Conservation (phyloP, 495 filamentous ascomycete genomes). For the Massariosphaeria phaeospora region DNA sequence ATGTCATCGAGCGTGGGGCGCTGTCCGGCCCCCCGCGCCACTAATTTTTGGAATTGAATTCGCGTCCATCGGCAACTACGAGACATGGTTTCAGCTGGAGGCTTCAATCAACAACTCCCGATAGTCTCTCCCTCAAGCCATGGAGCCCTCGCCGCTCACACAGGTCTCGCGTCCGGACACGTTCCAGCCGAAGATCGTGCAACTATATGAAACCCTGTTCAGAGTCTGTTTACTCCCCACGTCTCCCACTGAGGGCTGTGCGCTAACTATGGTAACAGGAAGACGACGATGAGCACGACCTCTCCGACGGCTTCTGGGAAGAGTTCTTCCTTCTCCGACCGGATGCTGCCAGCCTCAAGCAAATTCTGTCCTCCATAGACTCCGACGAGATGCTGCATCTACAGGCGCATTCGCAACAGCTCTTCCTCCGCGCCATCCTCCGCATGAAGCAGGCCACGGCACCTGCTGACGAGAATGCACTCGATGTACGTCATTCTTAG, state of each 20-base stretch:
- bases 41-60: too few species aligned
- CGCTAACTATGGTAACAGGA: constrained; percentile 39
- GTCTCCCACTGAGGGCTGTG: constrained; percentile 3
- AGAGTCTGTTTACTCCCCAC: constrained; percentile 50
- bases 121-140: constrained; percentile 34
- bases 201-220: constrained; percentile 83
- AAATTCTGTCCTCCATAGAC: constrained; percentile 60
- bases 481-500: constrained; percentile 62
- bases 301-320: constrained; percentile 87
- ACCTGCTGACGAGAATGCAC: constrained; percentile 69
- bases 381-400: constrained; percentile 70
- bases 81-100: too few species aligned
- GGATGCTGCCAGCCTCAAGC: constrained; percentile 59
- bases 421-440: constrained; percentile 69
- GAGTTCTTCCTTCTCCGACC: constrained; percentile 90
- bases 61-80: too few species aligned
- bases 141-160: constrained; percentile 90
- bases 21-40: not conserved
- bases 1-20: not conserved
- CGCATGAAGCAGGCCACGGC: constrained; percentile 59
- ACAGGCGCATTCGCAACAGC: constrained; percentile 72
- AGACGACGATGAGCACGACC: constrained; percentile 59
- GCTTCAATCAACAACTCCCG: not conserved
- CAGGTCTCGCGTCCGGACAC: constrained; percentile 85
- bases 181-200: constrained; percentile 89